A percentile compares a stretch with the other conserved stretches of the same genome.
Evolutionary conservation across 345 rosid species (phyloP).

Genomic region (Aquilaria malaccensis): DNA sequence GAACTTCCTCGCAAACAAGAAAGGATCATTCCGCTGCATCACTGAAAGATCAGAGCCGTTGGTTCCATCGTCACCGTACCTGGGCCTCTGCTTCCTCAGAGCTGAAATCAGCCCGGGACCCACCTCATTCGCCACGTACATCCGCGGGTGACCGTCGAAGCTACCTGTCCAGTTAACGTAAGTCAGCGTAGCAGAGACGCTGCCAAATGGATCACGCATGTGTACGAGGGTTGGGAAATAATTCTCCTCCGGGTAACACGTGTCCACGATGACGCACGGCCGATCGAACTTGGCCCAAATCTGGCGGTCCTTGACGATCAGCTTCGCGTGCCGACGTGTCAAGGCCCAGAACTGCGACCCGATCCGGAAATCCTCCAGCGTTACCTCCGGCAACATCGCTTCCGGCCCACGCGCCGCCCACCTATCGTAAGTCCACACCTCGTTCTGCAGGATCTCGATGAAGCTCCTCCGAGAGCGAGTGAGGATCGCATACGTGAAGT

Average conservation of each 20-base stretch:
- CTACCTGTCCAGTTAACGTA: slow-evolving; percentile 67
- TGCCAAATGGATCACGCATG: slow-evolving; percentile 50
- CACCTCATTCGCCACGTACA: slow-evolving; percentile 41
- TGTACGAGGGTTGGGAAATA: slow-evolving; percentile 71
- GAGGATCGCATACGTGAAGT: slow-evolving; percentile 41
- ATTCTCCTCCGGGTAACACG: slow-evolving; percentile 70
- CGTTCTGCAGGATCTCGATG: slow-evolving; percentile 54
- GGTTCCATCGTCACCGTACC: slow-evolving; percentile 45
- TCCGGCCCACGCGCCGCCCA: slow-evolving; percentile 78
- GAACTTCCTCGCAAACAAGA: slow-evolving; percentile 70
- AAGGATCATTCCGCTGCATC: slow-evolving; percentile 31
- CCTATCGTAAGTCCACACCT: slow-evolving; percentile 44
- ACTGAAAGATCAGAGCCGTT: slow-evolving; percentile 34
- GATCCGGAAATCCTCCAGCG: slow-evolving; percentile 55
- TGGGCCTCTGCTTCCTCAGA: slow-evolving; percentile 33
- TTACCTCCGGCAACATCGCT: slow-evolving; percentile 73
- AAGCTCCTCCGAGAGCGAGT: slow-evolving; percentile 46
- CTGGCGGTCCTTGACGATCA: slow-evolving; percentile 43
- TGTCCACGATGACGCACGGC: slow-evolving; percentile 41
- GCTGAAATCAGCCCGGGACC: slow-evolving; percentile 36
- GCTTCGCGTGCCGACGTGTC: slow-evolving; percentile 63
- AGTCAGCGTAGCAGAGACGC: slow-evolving; percentile 60
- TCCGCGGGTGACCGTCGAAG: slow-evolving; percentile 59
- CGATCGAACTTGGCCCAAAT: slow-evolving; percentile 59
- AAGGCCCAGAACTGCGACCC: slow-evolving; percentile 88